Evolutionary conservation across 768 basidiomycete genomes (phyloP), one percentile per base, ranked within the genome.

Genomic region (Tylopilus cervinicoccineus): DNA sequence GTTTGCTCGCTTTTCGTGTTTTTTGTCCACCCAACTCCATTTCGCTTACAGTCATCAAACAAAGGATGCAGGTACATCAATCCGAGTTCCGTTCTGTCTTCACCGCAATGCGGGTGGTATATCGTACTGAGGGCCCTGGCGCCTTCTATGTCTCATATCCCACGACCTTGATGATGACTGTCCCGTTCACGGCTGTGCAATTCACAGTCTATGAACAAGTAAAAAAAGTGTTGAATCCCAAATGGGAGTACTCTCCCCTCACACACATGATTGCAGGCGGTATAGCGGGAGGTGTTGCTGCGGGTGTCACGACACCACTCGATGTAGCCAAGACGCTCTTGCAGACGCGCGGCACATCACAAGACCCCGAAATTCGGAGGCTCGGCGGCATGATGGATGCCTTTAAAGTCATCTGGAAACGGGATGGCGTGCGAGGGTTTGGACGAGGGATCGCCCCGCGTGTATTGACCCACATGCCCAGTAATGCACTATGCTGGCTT

Each of bases 131-230:
- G 70, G 96, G 96, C 32, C 65, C 96, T 38, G 59, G 71, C 31
- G 96, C 96, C 9, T 98, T 99, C 76, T 99, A 97, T 70, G 83
- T 99, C 50, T 99, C 96, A 5, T 99, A 99, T 70, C 96, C 96
- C 19, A 99, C 96, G 14, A 99, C 96, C 5, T 76, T 99, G 59
- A 90, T 82, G 55, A 98, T 99, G 77, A 86, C 91, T 38, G 88
- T 99, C 50, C 96, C 96, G 3, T 97, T 97, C 75, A 97, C 94
- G 57, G 96, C 96, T 46, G 94, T 93, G 40, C 96, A 99, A 67
- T 97, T 91, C 72, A 90, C 92, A 8, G 89, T 92, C 8, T 99
- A 99, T 72, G 96, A 98, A 68, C 87, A 89, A 63, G 66, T 94
- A 52, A 98, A 98, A 72, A 76, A 74, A 47, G 65, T 88, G 45